Evolutionary conservation across 371 early-diverging fungal species (phyloP).

Genomic region (Cokeromyces recurvatus): DNA sequence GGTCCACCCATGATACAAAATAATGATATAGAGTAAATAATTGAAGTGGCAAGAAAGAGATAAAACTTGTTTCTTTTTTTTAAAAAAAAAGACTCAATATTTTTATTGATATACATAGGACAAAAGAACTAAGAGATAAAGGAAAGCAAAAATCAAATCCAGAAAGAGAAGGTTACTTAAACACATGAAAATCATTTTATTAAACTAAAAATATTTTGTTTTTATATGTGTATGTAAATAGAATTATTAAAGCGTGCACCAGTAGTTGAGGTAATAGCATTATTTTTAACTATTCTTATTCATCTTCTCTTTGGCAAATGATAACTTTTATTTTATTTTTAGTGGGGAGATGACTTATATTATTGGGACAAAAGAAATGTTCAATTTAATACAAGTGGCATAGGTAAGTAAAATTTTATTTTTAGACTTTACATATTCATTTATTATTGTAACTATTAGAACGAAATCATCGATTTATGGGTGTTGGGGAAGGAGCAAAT

Average conservation of each 20-base stretch:
- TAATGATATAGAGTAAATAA: background rate
- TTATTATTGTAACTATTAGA: too few relatives aligned
- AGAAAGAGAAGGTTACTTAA: conserved; percentile 31
- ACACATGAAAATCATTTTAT: too few relatives aligned
- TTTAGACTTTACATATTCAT: too few relatives aligned
- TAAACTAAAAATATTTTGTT: too few relatives aligned
- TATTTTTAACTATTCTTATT: too few relatives aligned
- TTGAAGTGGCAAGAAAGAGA: background rate
- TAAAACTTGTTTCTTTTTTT: too few relatives aligned
- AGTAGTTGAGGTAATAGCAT: conserved; percentile 44
- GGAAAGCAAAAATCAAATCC: conserved; percentile 21
- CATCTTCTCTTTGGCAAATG: too few relatives aligned
- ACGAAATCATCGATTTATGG: conserved; percentile 60
- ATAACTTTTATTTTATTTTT: too few relatives aligned
- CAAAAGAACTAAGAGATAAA: conserved; percentile 7
- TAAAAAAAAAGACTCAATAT: too few relatives aligned
- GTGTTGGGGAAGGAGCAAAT: conserved; percentile 59
- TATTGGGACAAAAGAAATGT: conserved; percentile 66
- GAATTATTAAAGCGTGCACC: conserved; percentile 56
- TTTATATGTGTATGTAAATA: too few relatives aligned
- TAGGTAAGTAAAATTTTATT: conserved; percentile 34
- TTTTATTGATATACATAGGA: too few relatives aligned
- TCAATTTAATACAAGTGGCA: conserved; percentile 59
- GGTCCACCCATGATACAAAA: conserved; percentile 8
- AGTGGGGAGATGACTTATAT: conserved; percentile 67